Evolutionary conservation across 31 red algal genomes (phyloP).

Genomic region (Porphyra umbilicalis): DNA sequence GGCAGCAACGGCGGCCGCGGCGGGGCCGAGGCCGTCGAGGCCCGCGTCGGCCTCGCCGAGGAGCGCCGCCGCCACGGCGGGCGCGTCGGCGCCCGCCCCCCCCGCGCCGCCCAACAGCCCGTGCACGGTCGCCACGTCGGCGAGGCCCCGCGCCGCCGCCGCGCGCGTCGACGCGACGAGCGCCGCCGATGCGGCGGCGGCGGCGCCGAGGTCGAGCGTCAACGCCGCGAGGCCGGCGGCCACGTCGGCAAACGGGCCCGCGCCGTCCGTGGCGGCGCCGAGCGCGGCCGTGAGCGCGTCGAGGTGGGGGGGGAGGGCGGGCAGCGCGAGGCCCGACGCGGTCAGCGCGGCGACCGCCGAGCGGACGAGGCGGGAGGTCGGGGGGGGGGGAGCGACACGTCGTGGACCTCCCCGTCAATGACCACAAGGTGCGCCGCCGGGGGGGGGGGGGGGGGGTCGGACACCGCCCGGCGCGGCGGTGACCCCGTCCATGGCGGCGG

Average conservation of each 20-base stretch:
- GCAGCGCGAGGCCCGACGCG: background rate
- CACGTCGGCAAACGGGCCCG: background rate
- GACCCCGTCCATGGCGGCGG: too few species aligned
- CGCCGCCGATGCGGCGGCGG: background rate
- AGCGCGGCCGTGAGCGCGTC: background rate
- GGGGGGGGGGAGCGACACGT: background rate
- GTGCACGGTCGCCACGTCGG: background rate
- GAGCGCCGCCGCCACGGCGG: background rate
- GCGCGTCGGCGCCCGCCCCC: background rate
- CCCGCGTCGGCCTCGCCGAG: background rate
- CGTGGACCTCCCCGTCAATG: background rate
- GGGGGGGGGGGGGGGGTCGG: background rate
- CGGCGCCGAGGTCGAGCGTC: background rate
- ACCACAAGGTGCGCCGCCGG: background rate
- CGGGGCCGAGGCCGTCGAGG: background rate
- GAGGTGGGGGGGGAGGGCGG: background rate
- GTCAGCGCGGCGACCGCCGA: background rate
- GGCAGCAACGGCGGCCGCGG: background rate
- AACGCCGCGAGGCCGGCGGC: background rate
- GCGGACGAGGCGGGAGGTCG: background rate
- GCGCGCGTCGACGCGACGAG: background rate
- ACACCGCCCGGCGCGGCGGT: too few species aligned
- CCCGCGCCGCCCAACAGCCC: background rate
- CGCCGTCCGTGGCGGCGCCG: background rate
- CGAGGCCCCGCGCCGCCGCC: background rate